Evolutionary conservation across 306 rosid species (phyloP).

Genomic region (Morella rubra): DNA sequence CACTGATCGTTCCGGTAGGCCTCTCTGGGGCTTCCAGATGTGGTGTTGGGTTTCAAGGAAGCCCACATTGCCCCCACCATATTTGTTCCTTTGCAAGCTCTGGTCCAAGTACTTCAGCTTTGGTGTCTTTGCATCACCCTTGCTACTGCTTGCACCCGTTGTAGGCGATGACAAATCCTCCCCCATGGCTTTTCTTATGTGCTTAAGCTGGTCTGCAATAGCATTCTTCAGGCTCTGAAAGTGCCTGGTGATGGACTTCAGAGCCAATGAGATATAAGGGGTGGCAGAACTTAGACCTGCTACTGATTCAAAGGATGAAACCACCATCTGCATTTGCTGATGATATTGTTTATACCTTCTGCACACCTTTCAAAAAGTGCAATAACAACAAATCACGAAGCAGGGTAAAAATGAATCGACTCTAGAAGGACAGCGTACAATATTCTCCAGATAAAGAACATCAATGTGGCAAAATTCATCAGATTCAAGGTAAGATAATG

Average conservation of each 20-base stretch:
- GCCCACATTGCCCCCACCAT: slow-evolving; percentile 35
- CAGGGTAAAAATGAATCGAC: background rate
- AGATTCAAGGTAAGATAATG: background rate
- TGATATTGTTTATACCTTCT: slow-evolving; percentile 80
- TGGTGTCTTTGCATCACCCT: slow-evolving; percentile 35
- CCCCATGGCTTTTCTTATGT: slow-evolving; percentile 41
- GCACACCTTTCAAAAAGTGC: slow-evolving; percentile 48
- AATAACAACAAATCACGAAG: slow-evolving; percentile 7
- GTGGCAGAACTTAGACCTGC: slow-evolving; percentile 82
- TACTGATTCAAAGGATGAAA: slow-evolving; percentile 81
- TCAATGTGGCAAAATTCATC: background rate
- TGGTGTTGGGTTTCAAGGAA: slow-evolving; percentile 65
- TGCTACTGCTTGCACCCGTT: slow-evolving; percentile 31
- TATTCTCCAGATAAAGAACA: background rate
- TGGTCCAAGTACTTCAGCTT: slow-evolving; percentile 55
- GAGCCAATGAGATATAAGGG: slow-evolving; percentile 68
- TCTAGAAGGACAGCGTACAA: too few relatives aligned
- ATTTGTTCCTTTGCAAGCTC: slow-evolving; percentile 54
- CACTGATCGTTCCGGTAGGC: slow-evolving; percentile 85
- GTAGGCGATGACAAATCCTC: slow-evolving; percentile 52
- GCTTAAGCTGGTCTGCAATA: slow-evolving; percentile 65
- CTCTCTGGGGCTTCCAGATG: slow-evolving; percentile 92
- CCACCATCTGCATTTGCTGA: slow-evolving; percentile 94
- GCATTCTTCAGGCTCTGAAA: slow-evolving; percentile 57
- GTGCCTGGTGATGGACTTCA: slow-evolving; percentile 63